Evolutionary conservation across 768 basidiomycete species (phyloP), one percentile per base, ranked within the genome.

Genomic region (Pleurotus djamor): DNA sequence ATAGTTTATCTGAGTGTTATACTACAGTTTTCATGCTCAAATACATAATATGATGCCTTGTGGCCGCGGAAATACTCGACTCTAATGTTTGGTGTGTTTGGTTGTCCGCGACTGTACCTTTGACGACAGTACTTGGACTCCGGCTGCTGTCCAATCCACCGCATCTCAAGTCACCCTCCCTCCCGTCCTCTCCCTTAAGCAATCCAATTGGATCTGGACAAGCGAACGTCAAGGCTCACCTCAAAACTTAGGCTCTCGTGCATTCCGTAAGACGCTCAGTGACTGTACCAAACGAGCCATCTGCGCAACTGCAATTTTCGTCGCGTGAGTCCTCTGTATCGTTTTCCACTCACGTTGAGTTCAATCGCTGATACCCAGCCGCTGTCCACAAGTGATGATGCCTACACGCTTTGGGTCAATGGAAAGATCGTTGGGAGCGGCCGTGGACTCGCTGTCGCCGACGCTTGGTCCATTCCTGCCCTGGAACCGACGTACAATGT

Each of bases 381-480:
- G 3, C 2, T n/a, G n/a, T n/a, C n/a, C n/a, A n/a, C 21, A 58
- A n/a, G 57, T 21, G 57, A 58, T 32, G 48, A 58, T 33, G 21
- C 10, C 1, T 58, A 58, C 32, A 58, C 57, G 9, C 38, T 58
- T n/a, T 58, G 48, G 8, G 48, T 58, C 44, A 58, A 58, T n/a
- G 57, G 57, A 2, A 56, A 56, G 7, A 2, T 57, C 49, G 63
- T 73, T n/a, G 73, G 71, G 12, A 57, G 61, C 0, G 67, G 66
- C 1, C 36, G 36, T 35, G 54, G 67, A 49, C 28, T 4, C n/a
- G n/a, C n/a, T n/a, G 28, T 51, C 10, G 66, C 73, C 0, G 63
- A 72, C n/a, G 60, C 62, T 6, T 74, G 71, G 56, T 72, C 71
- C 32, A 69, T 73, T n/a, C 60, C 66, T 9, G 36, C 33, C 10